Base-by-base conservation (phyloP, 1,284 basidiomycete genomes). In the Pseudozyma flocculosa region DNA sequence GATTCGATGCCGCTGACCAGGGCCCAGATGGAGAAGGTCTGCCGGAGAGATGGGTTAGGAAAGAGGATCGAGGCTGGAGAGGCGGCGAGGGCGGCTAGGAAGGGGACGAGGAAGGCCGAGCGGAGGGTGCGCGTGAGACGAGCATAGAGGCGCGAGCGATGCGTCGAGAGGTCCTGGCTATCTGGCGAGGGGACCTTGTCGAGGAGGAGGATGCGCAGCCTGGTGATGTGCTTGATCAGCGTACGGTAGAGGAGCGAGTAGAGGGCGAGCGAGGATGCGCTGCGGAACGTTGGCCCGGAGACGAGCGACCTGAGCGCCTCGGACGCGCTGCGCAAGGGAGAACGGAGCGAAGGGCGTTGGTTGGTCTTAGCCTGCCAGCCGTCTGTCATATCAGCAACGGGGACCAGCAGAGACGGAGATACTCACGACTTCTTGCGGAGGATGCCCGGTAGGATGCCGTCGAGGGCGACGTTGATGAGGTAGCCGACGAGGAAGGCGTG, bases 221-320 rank as follows among this genome's bases (percentile, higher is more conserved):
- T 24, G 2, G 57, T 55, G 7, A 73, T 26, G 11, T 47, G 44
- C 4, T 59, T 43, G 17, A 68, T 50, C 2, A 67, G 30, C 2
- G 51, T 36, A 11, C 67, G 63, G 48, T 73, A 73, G 18, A 73
- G 41, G 23, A 53, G 42, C 15, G 70, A 54, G 47, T 60, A 73
- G 21, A 71, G 50, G 39, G 55, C 58, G 2, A 72, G 40, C 21
- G 55, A 53, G 3, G 51, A 30, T 21, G 64, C 69, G 15, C 53
- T 54, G 9, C 45, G 57, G 17, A 60, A 17, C 19, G 65, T 60
- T 22, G 55, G 51, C 26, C 54, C 32, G 21, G 65, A 60, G 32
- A 67, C 18, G 34, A 71, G 32, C 5, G 52, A 40, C 2, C 24
- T 18, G 22, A 73, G 40, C 1, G 66, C 63, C 38, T 61, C 53